phyloP scores from a whole-genome alignment of 2,329 filamentous ascomycete species.

The Hypoxylon sp. region DNA sequence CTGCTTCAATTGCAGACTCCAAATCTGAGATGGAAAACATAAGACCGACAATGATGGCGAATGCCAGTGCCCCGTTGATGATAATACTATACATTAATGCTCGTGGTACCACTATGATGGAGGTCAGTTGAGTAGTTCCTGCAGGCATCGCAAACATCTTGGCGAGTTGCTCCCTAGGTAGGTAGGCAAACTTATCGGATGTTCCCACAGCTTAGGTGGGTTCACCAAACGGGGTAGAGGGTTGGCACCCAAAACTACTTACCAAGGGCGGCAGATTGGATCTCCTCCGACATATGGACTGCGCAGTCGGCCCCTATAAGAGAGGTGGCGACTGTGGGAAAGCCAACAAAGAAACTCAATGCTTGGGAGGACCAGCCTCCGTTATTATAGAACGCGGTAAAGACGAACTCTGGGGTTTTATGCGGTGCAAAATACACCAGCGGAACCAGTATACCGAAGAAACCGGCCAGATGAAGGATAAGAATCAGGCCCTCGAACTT shows the following conservation, averaged over 20 bases:
- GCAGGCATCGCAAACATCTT: not conserved
- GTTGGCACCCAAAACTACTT: not conserved
- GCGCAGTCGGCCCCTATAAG: conserved; percentile 43
- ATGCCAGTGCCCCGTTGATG: conserved; percentile 46
- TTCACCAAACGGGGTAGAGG: not conserved
- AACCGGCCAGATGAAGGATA: conserved; percentile 56
- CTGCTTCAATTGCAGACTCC: conserved; percentile 38
- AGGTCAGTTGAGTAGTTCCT: not conserved
- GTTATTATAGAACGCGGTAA: conserved; percentile 60
- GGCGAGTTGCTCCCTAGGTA: not conserved
- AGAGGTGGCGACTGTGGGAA: conserved; percentile 34
- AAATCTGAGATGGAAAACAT: conserved; percentile 47
- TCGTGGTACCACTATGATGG: conserved; percentile 40
- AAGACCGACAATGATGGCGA: conserved; percentile 45
- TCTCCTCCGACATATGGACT: conserved; percentile 49
- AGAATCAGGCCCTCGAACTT: conserved; percentile 48
- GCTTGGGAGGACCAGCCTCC: conserved; percentile 62
- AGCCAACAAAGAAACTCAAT: conserved; percentile 57
- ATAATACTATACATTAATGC: conserved; percentile 46
- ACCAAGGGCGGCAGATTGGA: conserved; percentile 39
- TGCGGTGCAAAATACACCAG: conserved; percentile 53
- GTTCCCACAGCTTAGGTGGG: not conserved
- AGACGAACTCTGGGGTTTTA: conserved; percentile 56
- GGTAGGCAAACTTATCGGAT: not conserved
- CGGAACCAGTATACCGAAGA: conserved; percentile 57